These are phyloP conservation scores for Sphaerulina populicola DNA, from an alignment of 2,329 filamentous ascomycete genomes.

Conservation along the genomic window DNA sequence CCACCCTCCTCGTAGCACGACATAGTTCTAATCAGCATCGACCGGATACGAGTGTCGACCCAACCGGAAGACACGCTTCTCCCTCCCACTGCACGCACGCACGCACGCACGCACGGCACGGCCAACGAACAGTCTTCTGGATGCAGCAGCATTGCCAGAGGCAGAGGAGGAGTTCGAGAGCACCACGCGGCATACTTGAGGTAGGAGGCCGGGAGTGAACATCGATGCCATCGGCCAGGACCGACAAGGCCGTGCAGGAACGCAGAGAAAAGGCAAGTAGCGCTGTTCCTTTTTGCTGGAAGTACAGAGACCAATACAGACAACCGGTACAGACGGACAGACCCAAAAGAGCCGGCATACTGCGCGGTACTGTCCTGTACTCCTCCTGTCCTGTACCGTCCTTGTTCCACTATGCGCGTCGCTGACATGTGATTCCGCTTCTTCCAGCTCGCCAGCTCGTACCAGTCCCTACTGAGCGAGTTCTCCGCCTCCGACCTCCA, in stretches of 20 bases:
- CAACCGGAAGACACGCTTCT: not conserved
- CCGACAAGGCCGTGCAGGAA: conserved; percentile 32
- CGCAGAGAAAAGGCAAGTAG: conserved; percentile 31
- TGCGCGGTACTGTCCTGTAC: no score
- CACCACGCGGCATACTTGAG: not conserved
- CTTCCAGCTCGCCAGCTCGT: conserved; percentile 81
- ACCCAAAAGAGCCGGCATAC: no score
- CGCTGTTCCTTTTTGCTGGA: not conserved
- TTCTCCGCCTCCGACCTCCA: conserved; percentile 87
- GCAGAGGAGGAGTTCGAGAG: not conserved
- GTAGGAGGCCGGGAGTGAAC: not conserved
- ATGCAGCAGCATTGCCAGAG: not conserved
- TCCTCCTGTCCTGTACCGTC: no score
- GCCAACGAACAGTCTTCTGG: not conserved
- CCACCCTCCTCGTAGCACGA: no score
- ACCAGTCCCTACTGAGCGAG: conserved; percentile 92
- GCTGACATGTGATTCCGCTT: conserved; percentile 6
- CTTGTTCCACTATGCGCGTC: not conserved
- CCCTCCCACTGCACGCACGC: not conserved
- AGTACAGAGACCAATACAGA: no score
- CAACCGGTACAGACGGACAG: conserved; percentile 1
- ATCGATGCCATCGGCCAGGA: conserved; percentile 25
- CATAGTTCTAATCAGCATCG: not conserved
- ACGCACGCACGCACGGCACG: not conserved
- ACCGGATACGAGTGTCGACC: not conserved